Base-by-base conservation (phyloP, 768 basidiomycete species). In the Leccinum rimulosum region DNA sequence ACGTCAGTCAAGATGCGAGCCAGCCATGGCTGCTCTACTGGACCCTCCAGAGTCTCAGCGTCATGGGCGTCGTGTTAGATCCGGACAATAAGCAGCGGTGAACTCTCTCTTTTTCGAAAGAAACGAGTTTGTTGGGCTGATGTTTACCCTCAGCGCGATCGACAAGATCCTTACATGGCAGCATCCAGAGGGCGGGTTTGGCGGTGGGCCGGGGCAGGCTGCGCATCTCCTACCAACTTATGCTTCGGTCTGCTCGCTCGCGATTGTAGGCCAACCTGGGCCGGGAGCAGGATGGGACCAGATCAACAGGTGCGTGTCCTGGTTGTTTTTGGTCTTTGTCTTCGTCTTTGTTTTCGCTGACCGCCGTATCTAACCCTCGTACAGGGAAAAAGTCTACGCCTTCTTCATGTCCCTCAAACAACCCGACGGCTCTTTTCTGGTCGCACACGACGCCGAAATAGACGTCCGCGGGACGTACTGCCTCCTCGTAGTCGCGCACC, bases 381-480 rank as follows among this genome's bases (percentile, higher is more conserved):
- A 4, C 28, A 56, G 93, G 45, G 75, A 84, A 65, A 87, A 84
- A 62, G 80, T 95, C 68, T 96, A 98, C 71, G 73, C 83, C 4
- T 97, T 93, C 75, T 95, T 97, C 75, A 84, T 96, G 84, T 86
- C 89, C 1, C 74, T 98, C 61, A 99, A 99, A 71, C 88, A 93
- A 66, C 81, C 86, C 2, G 95, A 98, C 68, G 97, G 97, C 0
- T 94, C 94, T 0, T 98, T 98, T 73, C 80, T 90, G 19, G 97
- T 98, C 10, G 84, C 92, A 15, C 79, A 85, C 49, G 84, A 93
- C 55, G 92, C 87, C 14, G 97, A 99, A 72, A 89, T 98, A 14
- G 97, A 99, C 68, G 93, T 97, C 53, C 85, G 95, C n/a, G 97
- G 95, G 0, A 88, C 91, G 31, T 99, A 98, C 70, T 97, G 96